Base-by-base conservation (phyloP, 495 filamentous ascomycete species). In the Penicillium coffeae region DNA sequence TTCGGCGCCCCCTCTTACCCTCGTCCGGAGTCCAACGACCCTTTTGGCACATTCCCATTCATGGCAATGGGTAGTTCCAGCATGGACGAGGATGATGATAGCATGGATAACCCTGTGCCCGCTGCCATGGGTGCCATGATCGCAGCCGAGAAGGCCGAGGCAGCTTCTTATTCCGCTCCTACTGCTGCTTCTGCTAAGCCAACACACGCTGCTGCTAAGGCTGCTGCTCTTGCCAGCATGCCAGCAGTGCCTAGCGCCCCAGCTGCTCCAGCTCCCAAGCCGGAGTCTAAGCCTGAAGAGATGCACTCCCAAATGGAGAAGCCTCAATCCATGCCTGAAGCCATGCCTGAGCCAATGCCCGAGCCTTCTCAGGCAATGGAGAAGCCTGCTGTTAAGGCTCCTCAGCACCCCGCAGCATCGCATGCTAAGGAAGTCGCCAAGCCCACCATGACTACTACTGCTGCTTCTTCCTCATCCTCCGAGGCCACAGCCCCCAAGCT, bases 41-140 rank as follows among this genome's bases (percentile, higher is more conserved):
- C 52, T 3, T 58, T 61, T 35, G 46, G 18, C 37, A 53, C 33
- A n/a, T 64, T 54, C 45, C 58, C 58, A 9, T 61, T 61, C 41
- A 45, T 51, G 30, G 16, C 54, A 2, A 14, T 21, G 0, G 50
- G 49, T 25, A 39, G 27, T 9, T 57, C 54, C 5, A 40, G 14
- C 13, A 33, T 38, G 1, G 33, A 40, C 7, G 53, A 50, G 5
- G 50, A 47, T 21, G 58, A 54, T 15, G 55, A 54, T n/a, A 45
- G 52, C 14, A 42, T 61, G 15, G 50, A 37, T 8, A 48, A 54
- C 25, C 42, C 53, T 12, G 25, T 60, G 4, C 46, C 60, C 8
- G 46, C 36, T 2, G 57, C 54, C 8, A 53, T 60, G 54, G 35
- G 52, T 1, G 60, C 54, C 12, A 33, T 51, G 47, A 4, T 40